Conservation (phyloP, 2,329 filamentous ascomycete genomes). For the Tympanopsis confertula region DNA sequence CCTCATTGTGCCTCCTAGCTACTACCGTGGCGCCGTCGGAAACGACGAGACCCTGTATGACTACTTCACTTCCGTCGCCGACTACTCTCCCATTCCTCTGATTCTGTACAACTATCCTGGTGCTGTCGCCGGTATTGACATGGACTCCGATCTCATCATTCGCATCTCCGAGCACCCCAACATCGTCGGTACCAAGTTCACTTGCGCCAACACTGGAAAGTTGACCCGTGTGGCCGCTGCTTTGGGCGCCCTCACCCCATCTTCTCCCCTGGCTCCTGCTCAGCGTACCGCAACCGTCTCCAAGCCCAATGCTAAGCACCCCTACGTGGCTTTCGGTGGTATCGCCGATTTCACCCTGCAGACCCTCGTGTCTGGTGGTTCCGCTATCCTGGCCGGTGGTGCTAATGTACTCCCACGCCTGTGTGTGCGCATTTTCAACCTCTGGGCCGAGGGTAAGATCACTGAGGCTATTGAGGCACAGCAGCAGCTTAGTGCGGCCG, state of each 20-base stretch:
- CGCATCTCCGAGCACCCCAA: conserved; percentile 69
- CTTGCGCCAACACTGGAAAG: conserved; percentile 82
- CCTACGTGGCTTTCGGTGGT: conserved; percentile 78
- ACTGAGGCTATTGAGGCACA: conserved; percentile 68
- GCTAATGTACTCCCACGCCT: conserved; percentile 79
- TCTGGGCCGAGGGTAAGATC: conserved; percentile 61
- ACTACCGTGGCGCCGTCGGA: conserved; percentile 66
- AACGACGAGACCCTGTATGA: conserved; percentile 60
- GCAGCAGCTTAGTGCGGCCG: conserved; percentile 64
- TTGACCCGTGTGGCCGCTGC: conserved; percentile 69
- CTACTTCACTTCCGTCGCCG: conserved; percentile 66
- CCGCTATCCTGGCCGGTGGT: conserved; percentile 74
- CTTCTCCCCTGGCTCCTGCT: conserved; percentile 8
- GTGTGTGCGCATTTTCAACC: conserved; percentile 67
- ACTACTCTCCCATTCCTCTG: conserved; percentile 64
- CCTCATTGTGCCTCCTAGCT: conserved; percentile 69
- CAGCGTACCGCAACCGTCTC: not conserved
- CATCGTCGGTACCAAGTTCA: conserved; percentile 83
- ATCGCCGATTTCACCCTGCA: conserved; percentile 82
- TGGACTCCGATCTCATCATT: conserved; percentile 81
- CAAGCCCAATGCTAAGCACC: conserved; percentile 31
- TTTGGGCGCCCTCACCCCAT: conserved; percentile 59
- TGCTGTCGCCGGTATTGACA: conserved; percentile 74
- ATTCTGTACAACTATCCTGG: conserved; percentile 88
- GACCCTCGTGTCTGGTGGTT: conserved; percentile 67